phyloP scores from a whole-genome alignment of 306 rosid genomes.

The Prinsepia uniflora region DNA sequence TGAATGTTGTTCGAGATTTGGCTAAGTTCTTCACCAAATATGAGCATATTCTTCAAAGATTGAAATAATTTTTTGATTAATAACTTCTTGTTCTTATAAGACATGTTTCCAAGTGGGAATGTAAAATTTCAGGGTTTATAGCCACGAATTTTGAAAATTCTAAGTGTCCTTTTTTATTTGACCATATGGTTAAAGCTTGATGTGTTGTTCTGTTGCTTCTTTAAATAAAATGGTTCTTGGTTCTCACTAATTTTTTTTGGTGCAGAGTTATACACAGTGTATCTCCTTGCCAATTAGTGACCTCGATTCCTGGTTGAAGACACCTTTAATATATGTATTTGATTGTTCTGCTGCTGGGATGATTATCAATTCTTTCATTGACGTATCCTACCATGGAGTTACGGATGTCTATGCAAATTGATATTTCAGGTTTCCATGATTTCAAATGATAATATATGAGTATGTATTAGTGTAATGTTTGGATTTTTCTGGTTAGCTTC shows the following conservation, averaged over 20 bases:
- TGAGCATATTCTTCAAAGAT: not conserved
- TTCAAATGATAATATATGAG: not conserved
- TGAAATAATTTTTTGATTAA: not conserved
- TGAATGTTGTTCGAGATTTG: not conserved
- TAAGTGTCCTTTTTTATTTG: not conserved
- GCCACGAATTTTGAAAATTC: not conserved
- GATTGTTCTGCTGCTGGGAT: slow-evolving; percentile 97
- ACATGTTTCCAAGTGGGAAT: not conserved
- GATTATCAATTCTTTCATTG: slow-evolving; percentile 73
- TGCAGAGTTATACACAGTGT: slow-evolving; percentile 96
- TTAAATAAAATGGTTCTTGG: not conserved
- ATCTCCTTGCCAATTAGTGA: slow-evolving; percentile 85
- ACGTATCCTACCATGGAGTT: slow-evolving; percentile 42
- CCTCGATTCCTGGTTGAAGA: slow-evolving; percentile 97
- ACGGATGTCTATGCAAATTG: not conserved
- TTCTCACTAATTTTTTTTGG: slow-evolving; percentile 23
- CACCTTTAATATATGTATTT: slow-evolving; percentile 94
- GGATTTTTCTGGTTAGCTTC: slow-evolving; percentile 38
- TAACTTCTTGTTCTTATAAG: not conserved
- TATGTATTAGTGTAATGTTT: slow-evolving; percentile 1
- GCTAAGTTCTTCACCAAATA: not conserved
- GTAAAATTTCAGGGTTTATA: not conserved
- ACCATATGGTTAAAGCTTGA: not conserved
- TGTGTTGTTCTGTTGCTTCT: slow-evolving; percentile 7
- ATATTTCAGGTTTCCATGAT: not conserved